Base-by-base conservation (phyloP, 371 early-diverging fungal genomes). In the Mucor sp. region DNA sequence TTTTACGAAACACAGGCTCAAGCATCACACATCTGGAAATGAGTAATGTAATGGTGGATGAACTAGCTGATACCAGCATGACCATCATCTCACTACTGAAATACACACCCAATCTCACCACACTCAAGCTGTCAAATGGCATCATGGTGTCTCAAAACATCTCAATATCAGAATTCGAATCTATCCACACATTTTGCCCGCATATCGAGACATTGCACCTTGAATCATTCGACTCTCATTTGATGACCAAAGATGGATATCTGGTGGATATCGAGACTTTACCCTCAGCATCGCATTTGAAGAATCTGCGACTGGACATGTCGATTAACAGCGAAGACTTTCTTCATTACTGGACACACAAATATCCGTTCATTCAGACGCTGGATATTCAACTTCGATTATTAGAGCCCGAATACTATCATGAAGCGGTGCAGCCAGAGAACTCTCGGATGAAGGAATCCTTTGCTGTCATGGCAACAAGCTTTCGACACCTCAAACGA, bases 151-250 rank as follows among this genome's bases (percentile, higher is more conserved):
- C 55, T 28, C 41, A 53, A 25, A 53, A 21, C 7, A 30, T 64
- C n/a, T 64, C 69, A 0, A 64, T 69, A 7, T 39, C 60, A 7
- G 64, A 63, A 25, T 43, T 69, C 11, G 69, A 69, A 32, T 63
- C 53, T 12, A 69, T 69, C 41, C 69, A 69, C 41, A 19, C 27
- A n/a, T 48, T 48, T 8, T 69, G 69, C 33, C 65, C 69, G 3
- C 35, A 32, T 1, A 12, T 69, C 9, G 37, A 53, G 39, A 28
- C n/a, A 17, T 25, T 66, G n/a, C 21, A 28, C 5, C 44, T 66
- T n/a, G 27, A 41, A 3, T 48, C 30, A 6, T 60, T 66, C 7
- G 23, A 66, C 28, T 44, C 59, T 0, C 63, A 53, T n/a, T 32
- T 64, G 9, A 27, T 53, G 15, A 33, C 50, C 1, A 60, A 50